phyloP scores from a whole-genome alignment of 2,329 filamentous ascomycete species.

The Calonectria pteridis region DNA sequence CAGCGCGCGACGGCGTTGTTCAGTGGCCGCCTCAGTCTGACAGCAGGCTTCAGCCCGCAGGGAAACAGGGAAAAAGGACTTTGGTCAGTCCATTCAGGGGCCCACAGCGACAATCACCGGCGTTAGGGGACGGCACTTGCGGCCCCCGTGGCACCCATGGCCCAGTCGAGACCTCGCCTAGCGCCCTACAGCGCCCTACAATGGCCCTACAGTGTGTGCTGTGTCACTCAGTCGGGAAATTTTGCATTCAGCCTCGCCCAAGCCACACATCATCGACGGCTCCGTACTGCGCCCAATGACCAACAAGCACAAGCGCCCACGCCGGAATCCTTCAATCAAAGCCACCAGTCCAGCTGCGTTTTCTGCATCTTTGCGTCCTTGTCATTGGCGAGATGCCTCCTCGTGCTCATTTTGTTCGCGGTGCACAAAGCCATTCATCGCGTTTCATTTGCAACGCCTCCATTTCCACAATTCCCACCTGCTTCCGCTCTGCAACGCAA shows the following conservation, averaged over 20 bases:
- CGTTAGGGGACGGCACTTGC: not conserved
- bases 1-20: not conserved
- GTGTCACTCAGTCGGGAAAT: not conserved
- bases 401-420: not conserved
- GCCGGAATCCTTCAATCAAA: not conserved
- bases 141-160: not conserved
- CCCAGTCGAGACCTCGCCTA: not conserved
- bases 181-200: not conserved
- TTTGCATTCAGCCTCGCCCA: conserved; percentile 5
- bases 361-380: not conserved
- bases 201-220: too few species aligned
- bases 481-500: not conserved
- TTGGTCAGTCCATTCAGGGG: not conserved
- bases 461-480: not conserved
- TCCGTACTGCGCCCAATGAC: not conserved
- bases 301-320: not conserved
- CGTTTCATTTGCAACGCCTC: not conserved
- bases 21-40: not conserved
- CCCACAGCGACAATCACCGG: not conserved
- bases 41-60: not conserved
- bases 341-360: not conserved
- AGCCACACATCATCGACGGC: not conserved
- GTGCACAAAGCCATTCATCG: not conserved
- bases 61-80: not conserved
- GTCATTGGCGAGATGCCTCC: not conserved